A percentile compares a stretch with the other conserved stretches of the same genome.
phyloP scores from a whole-genome alignment of 495 filamentous ascomycete genomes.

The Oleoguttula mirabilis region DNA sequence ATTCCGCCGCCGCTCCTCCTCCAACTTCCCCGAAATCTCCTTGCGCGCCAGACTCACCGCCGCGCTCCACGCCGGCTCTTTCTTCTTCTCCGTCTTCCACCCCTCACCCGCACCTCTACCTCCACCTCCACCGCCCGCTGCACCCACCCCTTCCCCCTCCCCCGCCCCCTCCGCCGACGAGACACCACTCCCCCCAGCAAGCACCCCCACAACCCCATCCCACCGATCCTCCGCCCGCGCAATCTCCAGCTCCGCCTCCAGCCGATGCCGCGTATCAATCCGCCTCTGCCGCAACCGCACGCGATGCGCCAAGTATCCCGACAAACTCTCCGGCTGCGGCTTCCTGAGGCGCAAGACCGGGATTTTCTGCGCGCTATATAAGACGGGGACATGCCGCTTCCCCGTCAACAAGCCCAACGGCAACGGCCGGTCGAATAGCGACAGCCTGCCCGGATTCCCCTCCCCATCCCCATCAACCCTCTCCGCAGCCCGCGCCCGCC shows the following conservation, averaged over 20 bases:
- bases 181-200: no score
- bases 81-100: neutral
- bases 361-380: slow-evolving; percentile 47
- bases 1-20: slow-evolving; percentile 23
- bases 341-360: slow-evolving; percentile 62
- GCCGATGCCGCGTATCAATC: slow-evolving; percentile 23
- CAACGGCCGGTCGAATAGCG: slow-evolving; percentile 35
- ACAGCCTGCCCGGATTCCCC: slow-evolving; percentile 5
- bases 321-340: slow-evolving; percentile 49
- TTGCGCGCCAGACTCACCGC: slow-evolving; percentile 3
- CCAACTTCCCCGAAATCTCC: slow-evolving; percentile 11
- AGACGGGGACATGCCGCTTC: slow-evolving; percentile 46
- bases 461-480: neutral
- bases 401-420: slow-evolving; percentile 33
- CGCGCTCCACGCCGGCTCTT: slow-evolving; percentile 15
- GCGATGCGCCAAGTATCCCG: slow-evolving; percentile 44
- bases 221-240: slow-evolving; percentile 48
- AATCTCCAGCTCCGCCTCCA: slow-evolving; percentile 31
- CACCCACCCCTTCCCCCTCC: slow-evolving; percentile 35
- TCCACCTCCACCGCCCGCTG: neutral
- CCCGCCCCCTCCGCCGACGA: slow-evolving; percentile 49
- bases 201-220: slow-evolving; percentile 27
- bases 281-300: slow-evolving; percentile 31
- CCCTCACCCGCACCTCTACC: slow-evolving; percentile 3
- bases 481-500: neutral